Evolutionary conservation across 1,284 basidiomycete species (phyloP), one percentile per base, ranked within the genome.

Genomic region (Trichosporon sp.): DNA sequence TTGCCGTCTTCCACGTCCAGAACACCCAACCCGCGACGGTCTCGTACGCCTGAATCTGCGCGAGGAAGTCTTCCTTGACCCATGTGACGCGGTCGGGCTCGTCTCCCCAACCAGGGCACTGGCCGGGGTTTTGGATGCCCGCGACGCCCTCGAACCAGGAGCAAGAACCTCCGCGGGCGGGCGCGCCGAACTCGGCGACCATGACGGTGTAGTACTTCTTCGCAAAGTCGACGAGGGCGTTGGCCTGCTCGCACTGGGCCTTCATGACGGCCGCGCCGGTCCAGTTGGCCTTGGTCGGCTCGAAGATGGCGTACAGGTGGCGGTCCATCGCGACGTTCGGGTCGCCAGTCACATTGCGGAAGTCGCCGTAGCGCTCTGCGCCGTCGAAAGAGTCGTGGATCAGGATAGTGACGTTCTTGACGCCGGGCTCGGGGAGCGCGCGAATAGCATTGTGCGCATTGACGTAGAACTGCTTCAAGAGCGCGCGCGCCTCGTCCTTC

Each of bases 21-120:
- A 95, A 95, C 85, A 95, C 95, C 82, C 85, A 95, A 79, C 95
- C 87, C 90, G 80, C 34, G 94, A 84, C n/a, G 91, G 88, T 77
- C 92, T 90, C 92, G 95, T 94, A 88, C 21, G 88, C 85, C 72
- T 88, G 68, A 71, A 92, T 90, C 37, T 46, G 65, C 64, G 86
- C 77, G 73, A 82, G 81, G 66, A 91, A 84, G 46, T 81, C 83
- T 19, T 81, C 73, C 80, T 91, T 93, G 72, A 83, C 78, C 84
- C 88, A 95, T 59, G 74, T 84, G 65, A 85, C 81, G 80, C 84
- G 92, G 76, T 93, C 85, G 31, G 86, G 87, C 89, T 88, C 91
- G n/a, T 81, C 69, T 14, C 71, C 72, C 70, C 91, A 93, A 10
- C 67, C 67, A 11, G 69, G 71, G 14, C 82, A 73, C 0, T 80